Evolutionary conservation across 257 asterid genomes (phyloP).

Genomic region (Cinchona pubescens): DNA sequence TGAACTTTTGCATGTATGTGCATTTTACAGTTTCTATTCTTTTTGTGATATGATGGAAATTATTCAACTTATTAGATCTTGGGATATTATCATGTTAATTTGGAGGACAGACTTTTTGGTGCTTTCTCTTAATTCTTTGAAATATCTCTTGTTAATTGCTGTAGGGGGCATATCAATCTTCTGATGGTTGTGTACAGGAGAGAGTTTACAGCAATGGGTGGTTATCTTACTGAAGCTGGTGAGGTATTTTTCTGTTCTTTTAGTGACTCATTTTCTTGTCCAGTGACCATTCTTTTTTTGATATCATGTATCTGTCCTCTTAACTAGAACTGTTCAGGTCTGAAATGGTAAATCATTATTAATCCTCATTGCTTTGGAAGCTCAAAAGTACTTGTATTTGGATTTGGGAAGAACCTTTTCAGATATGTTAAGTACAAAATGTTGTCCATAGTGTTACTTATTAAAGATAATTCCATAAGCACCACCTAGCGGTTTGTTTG

Average conservation of each 20-base stretch:
- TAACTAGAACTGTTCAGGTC: neutral
- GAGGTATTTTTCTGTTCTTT: slow-evolving; percentile 67
- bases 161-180: slow-evolving; percentile 94
- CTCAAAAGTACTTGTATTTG: neutral
- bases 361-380: neutral
- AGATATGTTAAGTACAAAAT: neutral
- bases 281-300: neutral
- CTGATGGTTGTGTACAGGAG: slow-evolving; percentile 80
- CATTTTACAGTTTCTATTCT: neutral
- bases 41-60: neutral
- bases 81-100: neutral
- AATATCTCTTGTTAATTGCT: slow-evolving; percentile 20
- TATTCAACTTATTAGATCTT: neutral
- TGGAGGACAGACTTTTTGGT: neutral
- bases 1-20: neutral
- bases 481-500: neutral
- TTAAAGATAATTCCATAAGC: neutral
- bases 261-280: neutral
- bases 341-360: neutral
- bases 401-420: neutral
- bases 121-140: neutral
- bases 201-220: slow-evolving; percentile 93
- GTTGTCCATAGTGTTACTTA: neutral
- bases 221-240: slow-evolving; percentile 96
- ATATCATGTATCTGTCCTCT: neutral